These are phyloP conservation scores for Medicago ruthenica DNA, from an alignment of 306 rosid species.

Conservation along the genomic window DNA sequence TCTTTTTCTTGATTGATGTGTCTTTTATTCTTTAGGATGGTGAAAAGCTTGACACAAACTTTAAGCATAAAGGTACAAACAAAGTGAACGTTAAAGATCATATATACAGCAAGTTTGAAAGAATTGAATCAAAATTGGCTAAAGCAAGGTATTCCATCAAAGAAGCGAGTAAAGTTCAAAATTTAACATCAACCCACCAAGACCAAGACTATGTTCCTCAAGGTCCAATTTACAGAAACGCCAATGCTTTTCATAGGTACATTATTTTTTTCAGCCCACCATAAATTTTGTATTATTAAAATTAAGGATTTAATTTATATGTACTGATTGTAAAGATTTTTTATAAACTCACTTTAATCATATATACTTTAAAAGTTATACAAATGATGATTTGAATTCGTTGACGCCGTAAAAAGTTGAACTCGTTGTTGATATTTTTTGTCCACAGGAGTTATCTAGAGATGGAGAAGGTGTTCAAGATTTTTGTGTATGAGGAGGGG, in stretches of 20 bases:
- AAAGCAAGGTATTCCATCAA: conserved; percentile 53
- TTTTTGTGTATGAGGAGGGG: conserved; percentile 70
- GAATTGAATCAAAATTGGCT: conserved; percentile 51
- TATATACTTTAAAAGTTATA: too few relatives aligned
- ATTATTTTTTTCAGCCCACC: not conserved
- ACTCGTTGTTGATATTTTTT: not conserved
- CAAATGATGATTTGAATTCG: not conserved
- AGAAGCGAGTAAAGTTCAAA: conserved; percentile 55
- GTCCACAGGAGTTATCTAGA: conserved; percentile 58
- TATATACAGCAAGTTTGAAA: conserved; percentile 41
- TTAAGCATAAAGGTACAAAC: conserved; percentile 31
- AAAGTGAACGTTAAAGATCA: conserved; percentile 15
- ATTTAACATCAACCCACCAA: conserved; percentile 42
- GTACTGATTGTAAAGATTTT: too few relatives aligned
- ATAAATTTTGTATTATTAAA: too few relatives aligned
- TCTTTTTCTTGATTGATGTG: not conserved
- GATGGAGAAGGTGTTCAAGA: conserved; percentile 71
- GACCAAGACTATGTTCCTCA: conserved; percentile 63
- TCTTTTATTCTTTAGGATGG: conserved; percentile 12
- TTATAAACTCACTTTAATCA: too few relatives aligned
- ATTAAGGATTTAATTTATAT: too few relatives aligned
- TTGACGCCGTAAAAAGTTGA: not conserved
- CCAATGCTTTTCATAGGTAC: conserved; percentile 61
- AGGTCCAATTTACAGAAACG: conserved; percentile 58
- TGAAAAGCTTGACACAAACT: conserved; percentile 43